Percentiles rank a stretch among this genome's conserved stretches.
phyloP scores from a whole-genome alignment of 495 filamentous ascomycete genomes.

The Cudoniella acicularis region DNA sequence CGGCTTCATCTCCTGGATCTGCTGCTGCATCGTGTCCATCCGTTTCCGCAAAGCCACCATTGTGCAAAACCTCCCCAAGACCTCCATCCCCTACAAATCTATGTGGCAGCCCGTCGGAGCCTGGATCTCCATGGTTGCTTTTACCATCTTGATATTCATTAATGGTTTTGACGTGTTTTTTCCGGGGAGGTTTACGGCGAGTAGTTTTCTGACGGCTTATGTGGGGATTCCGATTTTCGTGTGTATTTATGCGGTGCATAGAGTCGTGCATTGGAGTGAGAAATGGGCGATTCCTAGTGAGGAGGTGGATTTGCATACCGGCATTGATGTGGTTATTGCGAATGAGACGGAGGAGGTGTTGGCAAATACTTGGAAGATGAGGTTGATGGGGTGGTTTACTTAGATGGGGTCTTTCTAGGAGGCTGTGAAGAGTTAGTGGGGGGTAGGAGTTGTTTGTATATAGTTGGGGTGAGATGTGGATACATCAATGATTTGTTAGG shows the following conservation, averaged over 20 bases:
- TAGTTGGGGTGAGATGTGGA: too few relatives aligned
- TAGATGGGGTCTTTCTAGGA: too few relatives aligned
- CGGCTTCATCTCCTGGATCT: slow-evolving; percentile 60
- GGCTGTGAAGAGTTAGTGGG: too few relatives aligned
- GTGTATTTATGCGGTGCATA: slow-evolving; percentile 52
- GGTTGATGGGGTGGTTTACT: slow-evolving; percentile 15
- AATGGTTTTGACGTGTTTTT: slow-evolving; percentile 65
- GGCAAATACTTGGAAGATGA: slow-evolving; percentile 7
- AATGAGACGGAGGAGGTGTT: slow-evolving; percentile 39
- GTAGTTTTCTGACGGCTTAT: slow-evolving; percentile 58
- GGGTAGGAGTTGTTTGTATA: too few relatives aligned
- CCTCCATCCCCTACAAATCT: slow-evolving; percentile 49
- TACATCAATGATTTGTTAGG: too few relatives aligned
- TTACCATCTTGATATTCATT: slow-evolving; percentile 50
- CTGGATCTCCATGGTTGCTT: slow-evolving; percentile 43
- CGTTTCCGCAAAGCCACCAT: slow-evolving; percentile 53
- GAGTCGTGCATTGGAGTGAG: slow-evolving; percentile 41
- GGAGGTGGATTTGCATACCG: slow-evolving; percentile 57
- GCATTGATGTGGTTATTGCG: slow-evolving; percentile 48
- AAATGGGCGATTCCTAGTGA: slow-evolving; percentile 47
- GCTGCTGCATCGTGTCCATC: slow-evolving; percentile 55
- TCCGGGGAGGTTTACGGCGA: slow-evolving; percentile 47
- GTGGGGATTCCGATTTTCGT: slow-evolving; percentile 59
- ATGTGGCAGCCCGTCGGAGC: slow-evolving; percentile 51
- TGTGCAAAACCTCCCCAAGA: slow-evolving; percentile 42